These are phyloP conservation scores for Solanum gandarillasii DNA, from an alignment of 257 asterid species.

Conservation along the genomic window DNA sequence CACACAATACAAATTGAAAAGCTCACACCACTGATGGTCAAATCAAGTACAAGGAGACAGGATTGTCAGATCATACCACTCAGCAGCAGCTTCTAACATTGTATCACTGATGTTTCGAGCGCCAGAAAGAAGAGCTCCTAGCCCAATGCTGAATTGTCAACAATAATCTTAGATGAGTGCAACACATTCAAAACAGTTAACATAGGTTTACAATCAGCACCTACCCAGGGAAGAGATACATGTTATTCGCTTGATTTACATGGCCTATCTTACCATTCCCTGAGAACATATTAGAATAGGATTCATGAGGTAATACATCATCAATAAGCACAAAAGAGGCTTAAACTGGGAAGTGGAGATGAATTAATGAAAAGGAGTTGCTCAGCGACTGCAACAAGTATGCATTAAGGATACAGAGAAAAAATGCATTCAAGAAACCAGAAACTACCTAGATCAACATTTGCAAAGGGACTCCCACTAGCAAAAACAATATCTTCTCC, in stretches of 20 bases:
- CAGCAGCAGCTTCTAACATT: constrained; percentile 93
- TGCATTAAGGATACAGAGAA: neutral
- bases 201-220: constrained; percentile 19
- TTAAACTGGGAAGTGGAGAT: neutral
- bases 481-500: constrained; percentile 90
- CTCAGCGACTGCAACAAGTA: neutral
- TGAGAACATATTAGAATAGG: constrained; percentile 21
- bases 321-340: neutral
- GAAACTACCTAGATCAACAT: constrained; percentile 77
- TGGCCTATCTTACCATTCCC: constrained; percentile 78
- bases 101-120: constrained; percentile 84
- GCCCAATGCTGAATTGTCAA: constrained; percentile 58
- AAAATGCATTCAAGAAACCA: neutral
- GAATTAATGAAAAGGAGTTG: neutral
- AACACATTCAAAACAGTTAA: neutral
- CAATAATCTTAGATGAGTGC: neutral
- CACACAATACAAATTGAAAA: neutral
- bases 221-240: constrained; percentile 98
- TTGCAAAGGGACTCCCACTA: constrained; percentile 94
- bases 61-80: constrained; percentile 45
- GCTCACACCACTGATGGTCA: neutral
- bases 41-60: neutral
- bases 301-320: neutral
- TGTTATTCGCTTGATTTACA: constrained; percentile 97
- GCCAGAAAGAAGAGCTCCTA: constrained; percentile 93